Evolutionary conservation across 2,329 filamentous ascomycete species (phyloP).

Genomic region (Diplocarpon mali): DNA sequence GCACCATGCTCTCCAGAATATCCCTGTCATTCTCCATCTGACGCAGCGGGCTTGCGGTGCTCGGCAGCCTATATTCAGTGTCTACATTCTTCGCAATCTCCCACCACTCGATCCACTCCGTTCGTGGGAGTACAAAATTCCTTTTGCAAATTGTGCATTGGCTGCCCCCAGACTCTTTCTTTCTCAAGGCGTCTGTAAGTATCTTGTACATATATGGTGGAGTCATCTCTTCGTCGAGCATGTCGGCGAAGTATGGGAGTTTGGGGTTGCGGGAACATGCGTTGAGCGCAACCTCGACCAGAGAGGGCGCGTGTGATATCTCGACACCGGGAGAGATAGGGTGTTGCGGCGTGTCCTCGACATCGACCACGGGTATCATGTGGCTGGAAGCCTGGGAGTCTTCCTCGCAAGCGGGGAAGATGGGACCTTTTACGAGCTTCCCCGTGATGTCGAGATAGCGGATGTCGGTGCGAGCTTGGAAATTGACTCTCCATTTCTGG

Average conservation of each 20-base stretch:
- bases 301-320: conserved; percentile 22
- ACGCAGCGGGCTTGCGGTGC: conserved; percentile 17
- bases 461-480: conserved; percentile 22
- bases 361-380: conserved; percentile 13
- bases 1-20: conserved; percentile 25
- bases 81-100: conserved; percentile 27
- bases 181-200: conserved; percentile 24
- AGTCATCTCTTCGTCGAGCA: conserved; percentile 13
- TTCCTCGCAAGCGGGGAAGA: conserved; percentile 10
- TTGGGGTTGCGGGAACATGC: conserved; percentile 15
- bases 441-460: conserved; percentile 24
- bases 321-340: conserved; percentile 11
- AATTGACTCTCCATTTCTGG: conserved; percentile 20
- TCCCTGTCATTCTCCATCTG: conserved; percentile 24
- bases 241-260: conserved; percentile 17
- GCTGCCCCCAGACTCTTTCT: conserved; percentile 38
- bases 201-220: conserved; percentile 18
- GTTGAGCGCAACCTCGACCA: conserved; percentile 24
- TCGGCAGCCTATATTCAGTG: conserved; percentile 6
- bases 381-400: neutral
- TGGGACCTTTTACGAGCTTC: conserved; percentile 21
- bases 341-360: conserved; percentile 12
- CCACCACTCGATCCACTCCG: conserved; percentile 55
- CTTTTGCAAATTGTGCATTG: conserved; percentile 42
- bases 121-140: conserved; percentile 37